Base-by-base conservation (phyloP, 2,329 filamentous ascomycete species). In the Phyllosticta citribraziliensis region DNA sequence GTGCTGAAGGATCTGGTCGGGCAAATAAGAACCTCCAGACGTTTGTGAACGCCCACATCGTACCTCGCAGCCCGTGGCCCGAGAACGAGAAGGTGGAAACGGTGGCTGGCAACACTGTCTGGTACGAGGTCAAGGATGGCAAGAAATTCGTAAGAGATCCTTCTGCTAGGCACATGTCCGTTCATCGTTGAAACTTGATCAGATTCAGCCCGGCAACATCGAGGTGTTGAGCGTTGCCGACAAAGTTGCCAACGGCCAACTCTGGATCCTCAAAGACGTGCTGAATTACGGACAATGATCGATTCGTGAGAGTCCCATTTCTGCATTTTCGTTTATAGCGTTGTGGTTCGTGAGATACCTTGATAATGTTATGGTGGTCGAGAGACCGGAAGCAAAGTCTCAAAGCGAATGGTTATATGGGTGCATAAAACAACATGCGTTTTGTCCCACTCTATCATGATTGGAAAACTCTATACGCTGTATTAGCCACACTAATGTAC, bases 21-120 rank as follows among this genome's bases (percentile, higher is more conserved):
- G 93, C 94, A 8, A 82, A 85, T 64, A 77, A 77, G 66, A 97
- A 97, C 69, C 72, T 97, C 64, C 80, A 82, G 69, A 79, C 83
- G 50, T 97, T 97, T 72, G 89, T 96, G 1, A 87, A 95, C 76
- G 87, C 88, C 54, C 94, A 99, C 75, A 80, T 97, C 58, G 82
- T 97, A 4, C 81, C 85, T 0, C 74, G 75, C 4, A 89, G 84
- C 68, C 91, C 91, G 0, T 97, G 93, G 92, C 74, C 78, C 25
- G 84, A 88, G 65, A 78, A 79, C 2, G 76, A 82, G 65, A 91
- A 87, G 74, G 79, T 83, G 0, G 82, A 85, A 76, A 88, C 88
- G 0, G 67, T 91, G 56, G 78, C 86, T 9, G 88, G 88, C 0
- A 81, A 80, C 60, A 84, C 88, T 66, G 71, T 97, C 55, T 96